Conservation (phyloP, 257 asterid species). For the Catharanthus roseus region DNA sequence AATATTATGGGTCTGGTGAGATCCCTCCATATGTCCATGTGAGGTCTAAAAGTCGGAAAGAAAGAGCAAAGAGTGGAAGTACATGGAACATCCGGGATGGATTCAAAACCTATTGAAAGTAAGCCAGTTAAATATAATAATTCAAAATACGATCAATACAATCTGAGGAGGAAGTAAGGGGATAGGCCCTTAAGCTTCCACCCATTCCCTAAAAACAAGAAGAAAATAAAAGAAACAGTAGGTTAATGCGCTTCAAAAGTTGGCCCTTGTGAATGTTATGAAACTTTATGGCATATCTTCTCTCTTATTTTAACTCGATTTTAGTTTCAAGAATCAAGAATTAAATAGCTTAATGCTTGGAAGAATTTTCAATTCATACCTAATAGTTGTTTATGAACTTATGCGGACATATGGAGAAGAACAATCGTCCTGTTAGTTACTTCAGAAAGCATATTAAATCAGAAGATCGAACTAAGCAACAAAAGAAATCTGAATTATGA, state of each 20-base stretch:
- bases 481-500: too few species aligned
- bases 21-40: slow-evolving; percentile 51
- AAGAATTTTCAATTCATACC: neutral
- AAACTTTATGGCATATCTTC: neutral
- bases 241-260: neutral
- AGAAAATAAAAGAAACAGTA: neutral
- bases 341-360: neutral
- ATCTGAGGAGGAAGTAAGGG: slow-evolving; percentile 59
- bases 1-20: slow-evolving; percentile 66
- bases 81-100: slow-evolving; percentile 40
- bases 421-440: too few species aligned
- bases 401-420: too few species aligned
- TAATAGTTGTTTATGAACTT: too few species aligned
- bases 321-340: too few species aligned
- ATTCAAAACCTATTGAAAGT: slow-evolving; percentile 51
- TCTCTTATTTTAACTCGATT: neutral
- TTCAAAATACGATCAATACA: slow-evolving; percentile 52
- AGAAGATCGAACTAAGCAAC: too few species aligned
- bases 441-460: too few species aligned
- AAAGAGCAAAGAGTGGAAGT: slow-evolving; percentile 48
- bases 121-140: slow-evolving; percentile 47
- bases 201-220: neutral
- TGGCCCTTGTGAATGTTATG: neutral
- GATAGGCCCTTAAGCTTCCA: slow-evolving; percentile 19
- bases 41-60: slow-evolving; percentile 77